Conservation (phyloP, 495 filamentous ascomycete genomes). For the Rostrohypoxylon terebratum region DNA sequence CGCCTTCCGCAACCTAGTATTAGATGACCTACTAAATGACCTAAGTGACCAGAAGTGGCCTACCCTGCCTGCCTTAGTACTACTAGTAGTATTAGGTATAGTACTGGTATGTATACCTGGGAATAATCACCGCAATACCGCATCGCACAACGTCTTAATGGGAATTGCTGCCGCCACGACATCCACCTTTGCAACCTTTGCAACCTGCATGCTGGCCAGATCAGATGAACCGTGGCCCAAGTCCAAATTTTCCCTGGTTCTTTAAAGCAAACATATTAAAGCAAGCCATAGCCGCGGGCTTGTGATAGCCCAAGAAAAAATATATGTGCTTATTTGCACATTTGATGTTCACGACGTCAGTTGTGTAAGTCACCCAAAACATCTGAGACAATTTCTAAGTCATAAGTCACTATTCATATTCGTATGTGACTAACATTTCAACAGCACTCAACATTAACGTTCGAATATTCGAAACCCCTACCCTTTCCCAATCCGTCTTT, state of each 20-base stretch:
- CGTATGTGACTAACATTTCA: background rate
- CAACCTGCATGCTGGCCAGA: conserved; percentile 41
- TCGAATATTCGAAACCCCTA: background rate
- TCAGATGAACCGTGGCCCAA: conserved; percentile 46
- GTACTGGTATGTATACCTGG: background rate
- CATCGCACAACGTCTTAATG: conserved; percentile 33
- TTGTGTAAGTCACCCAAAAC: conserved; percentile 28
- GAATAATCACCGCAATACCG: background rate
- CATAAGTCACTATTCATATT: conserved; percentile 3
- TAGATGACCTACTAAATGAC: conserved; percentile 1
- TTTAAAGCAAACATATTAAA: conserved; percentile 43
- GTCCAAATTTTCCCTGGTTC: background rate
- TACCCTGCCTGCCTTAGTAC: background rate
- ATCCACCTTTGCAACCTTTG: conserved; percentile 17
- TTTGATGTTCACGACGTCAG: conserved; percentile 5
- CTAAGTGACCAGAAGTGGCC: background rate
- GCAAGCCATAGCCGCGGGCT: conserved; percentile 20
- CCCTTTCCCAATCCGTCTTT: conserved; percentile 34
- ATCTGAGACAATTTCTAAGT: background rate
- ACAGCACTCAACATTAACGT: background rate
- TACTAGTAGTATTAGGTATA: background rate
- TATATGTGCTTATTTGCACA: conserved; percentile 20
- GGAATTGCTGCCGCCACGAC: conserved; percentile 46
- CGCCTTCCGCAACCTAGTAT: conserved; percentile 34
- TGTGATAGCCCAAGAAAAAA: conserved; percentile 11